Conservation (phyloP, 768 basidiomycete genomes). For the Boletus tomentosulus region DNA sequence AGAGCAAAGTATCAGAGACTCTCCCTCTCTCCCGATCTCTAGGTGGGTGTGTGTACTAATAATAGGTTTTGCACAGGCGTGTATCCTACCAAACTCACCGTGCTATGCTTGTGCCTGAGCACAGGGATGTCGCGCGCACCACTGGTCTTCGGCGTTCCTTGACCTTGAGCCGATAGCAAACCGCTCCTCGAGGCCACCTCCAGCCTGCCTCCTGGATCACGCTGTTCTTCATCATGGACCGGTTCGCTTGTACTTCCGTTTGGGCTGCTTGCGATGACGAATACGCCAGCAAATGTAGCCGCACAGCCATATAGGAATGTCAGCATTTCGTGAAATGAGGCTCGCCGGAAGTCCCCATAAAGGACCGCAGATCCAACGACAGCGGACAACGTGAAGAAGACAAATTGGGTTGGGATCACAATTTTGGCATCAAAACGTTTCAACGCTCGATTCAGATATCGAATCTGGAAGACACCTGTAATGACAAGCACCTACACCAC, state of each 20-base stretch:
- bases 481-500: conserved; percentile 53
- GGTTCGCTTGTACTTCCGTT: conserved; percentile 26
- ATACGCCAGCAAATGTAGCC: conserved; percentile 88
- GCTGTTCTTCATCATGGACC: conserved; percentile 27
- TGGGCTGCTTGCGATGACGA: conserved; percentile 74
- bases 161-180: conserved; percentile 26
- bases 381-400: conserved; percentile 89
- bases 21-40: conserved; percentile 42
- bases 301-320: conserved; percentile 85
- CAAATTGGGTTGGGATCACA: conserved; percentile 94
- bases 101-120: conserved; percentile 51
- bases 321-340: conserved; percentile 75
- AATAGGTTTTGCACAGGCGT: conserved; percentile 76
- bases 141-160: conserved; percentile 41
- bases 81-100: conserved; percentile 60
- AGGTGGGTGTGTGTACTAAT: conserved; percentile 64
- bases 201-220: conserved; percentile 28
- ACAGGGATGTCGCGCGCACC: conserved; percentile 42
- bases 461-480: conserved; percentile 81
- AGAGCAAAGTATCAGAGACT: not conserved
- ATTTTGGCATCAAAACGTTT: conserved; percentile 94
- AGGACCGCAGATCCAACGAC: conserved; percentile 91
- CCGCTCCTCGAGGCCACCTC: conserved; percentile 28
- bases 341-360: conserved; percentile 87
- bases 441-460: conserved; percentile 79